Conservation (phyloP, 2,329 filamentous ascomycete genomes). For the Fusarium paranaense region DNA sequence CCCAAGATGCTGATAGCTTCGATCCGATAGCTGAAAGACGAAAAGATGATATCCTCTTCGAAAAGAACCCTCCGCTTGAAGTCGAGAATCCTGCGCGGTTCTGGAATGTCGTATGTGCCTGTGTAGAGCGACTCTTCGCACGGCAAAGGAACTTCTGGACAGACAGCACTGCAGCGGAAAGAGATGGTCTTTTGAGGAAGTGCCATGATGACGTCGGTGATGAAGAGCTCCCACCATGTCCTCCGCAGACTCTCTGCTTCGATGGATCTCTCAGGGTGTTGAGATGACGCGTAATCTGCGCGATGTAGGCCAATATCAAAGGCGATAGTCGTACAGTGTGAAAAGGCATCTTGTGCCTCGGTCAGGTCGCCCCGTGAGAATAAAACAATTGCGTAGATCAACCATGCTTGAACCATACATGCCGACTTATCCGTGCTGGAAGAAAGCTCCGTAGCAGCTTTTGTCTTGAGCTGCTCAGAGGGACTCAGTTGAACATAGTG, state of each 20-base stretch:
- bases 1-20: conserved; percentile 35
- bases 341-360: conserved; percentile 9
- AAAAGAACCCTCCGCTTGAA: conserved; percentile 27
- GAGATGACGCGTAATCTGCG: conserved; percentile 20
- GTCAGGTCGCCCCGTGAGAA: conserved; percentile 24
- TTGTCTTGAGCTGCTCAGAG: conserved; percentile 8
- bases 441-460: conserved; percentile 19
- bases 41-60: conserved; percentile 30
- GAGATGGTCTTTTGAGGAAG: conserved; percentile 21
- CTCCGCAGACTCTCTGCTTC: conserved; percentile 37
- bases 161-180: conserved; percentile 25
- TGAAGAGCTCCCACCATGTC: conserved; percentile 42
- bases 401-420: conserved; percentile 25
- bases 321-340: conserved; percentile 22
- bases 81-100: conserved; percentile 26
- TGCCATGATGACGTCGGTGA: conserved; percentile 36
- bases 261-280: conserved; percentile 18
- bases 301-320: conserved; percentile 36
- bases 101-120: conserved; percentile 6
- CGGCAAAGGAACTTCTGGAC: conserved; percentile 29
- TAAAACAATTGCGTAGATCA: conserved; percentile 17
- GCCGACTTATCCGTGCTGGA: conserved; percentile 11
- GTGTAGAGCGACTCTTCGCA: conserved; percentile 35
- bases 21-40: conserved; percentile 40
- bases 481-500: conserved; percentile 27